A percentile compares a stretch with the other conserved stretches of the same genome.
phyloP scores from a whole-genome alignment of 371 early-diverging fungal genomes.

The Rhizoclosmatium hyalinum region DNA sequence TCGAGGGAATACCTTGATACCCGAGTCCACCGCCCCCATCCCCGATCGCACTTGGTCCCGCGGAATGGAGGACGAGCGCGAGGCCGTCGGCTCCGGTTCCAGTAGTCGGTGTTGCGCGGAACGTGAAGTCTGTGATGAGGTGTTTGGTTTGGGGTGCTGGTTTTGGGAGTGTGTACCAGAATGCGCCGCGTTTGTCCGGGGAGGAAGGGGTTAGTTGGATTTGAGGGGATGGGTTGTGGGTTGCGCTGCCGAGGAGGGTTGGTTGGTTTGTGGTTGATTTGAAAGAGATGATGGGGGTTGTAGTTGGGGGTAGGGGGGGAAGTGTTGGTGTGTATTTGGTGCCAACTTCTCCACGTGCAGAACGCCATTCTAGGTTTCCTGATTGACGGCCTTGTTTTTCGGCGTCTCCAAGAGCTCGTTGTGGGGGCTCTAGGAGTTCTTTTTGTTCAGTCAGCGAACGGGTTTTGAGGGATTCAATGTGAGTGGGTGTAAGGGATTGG shows the following conservation, averaged over 20 bases:
- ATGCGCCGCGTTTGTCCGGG: conserved; percentile 27
- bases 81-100: conserved; percentile 44
- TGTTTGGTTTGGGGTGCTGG: not conserved
- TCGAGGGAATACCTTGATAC: conserved; percentile 34
- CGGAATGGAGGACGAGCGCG: conserved; percentile 26
- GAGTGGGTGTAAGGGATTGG: conserved; percentile 22
- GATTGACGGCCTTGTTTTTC: conserved; percentile 64
- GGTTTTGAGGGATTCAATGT: conserved; percentile 34
- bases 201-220: conserved; percentile 3
- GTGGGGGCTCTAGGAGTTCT: conserved; percentile 48
- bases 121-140: conserved; percentile 28
- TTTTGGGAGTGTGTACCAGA: conserved; percentile 13
- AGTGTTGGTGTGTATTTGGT: not conserved
- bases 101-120: conserved; percentile 43
- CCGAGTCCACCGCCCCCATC: conserved; percentile 29
- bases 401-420: conserved; percentile 34
- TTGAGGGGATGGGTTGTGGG: not conserved
- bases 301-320: not conserved
- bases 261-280: not conserved
- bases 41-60: conserved; percentile 12
- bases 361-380: conserved; percentile 61
- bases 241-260: conserved; percentile 7
- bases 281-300: not conserved
- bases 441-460: conserved; percentile 50
- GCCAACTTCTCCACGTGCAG: conserved; percentile 51